phyloP scores from a whole-genome alignment of 2,329 filamentous ascomycete genomes.

The Hypomyces perniciosus region DNA sequence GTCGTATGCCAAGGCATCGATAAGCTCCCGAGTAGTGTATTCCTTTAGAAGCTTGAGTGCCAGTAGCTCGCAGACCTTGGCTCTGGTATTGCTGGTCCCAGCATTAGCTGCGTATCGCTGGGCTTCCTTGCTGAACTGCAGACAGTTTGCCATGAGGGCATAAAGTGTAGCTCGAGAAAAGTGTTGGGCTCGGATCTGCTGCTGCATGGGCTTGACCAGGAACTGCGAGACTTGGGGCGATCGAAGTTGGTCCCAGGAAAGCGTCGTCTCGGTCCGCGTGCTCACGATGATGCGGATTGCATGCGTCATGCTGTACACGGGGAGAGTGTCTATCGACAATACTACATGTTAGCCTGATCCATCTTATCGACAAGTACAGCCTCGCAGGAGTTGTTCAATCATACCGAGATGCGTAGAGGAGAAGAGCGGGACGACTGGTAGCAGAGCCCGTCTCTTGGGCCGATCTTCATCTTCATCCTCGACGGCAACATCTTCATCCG shows the following conservation, averaged over 20 bases:
- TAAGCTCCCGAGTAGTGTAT: slow-evolving; percentile 81
- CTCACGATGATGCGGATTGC: slow-evolving; percentile 80
- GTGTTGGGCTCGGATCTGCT: slow-evolving; percentile 75
- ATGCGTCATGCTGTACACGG: slow-evolving; percentile 86
- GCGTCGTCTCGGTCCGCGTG: slow-evolving; percentile 80
- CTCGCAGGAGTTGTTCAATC: background rate
- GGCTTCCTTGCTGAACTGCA: slow-evolving; percentile 87
- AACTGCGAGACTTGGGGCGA: slow-evolving; percentile 97
- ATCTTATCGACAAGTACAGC: too few species aligned
- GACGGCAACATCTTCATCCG: slow-evolving; percentile 45
- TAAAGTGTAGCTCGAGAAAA: slow-evolving; percentile 84
- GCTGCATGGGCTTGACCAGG: slow-evolving; percentile 89
- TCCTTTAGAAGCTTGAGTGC: slow-evolving; percentile 87
- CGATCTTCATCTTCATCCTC: slow-evolving; percentile 38
- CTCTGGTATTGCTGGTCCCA: slow-evolving; percentile 75
- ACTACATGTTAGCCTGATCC: background rate
- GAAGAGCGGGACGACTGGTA: slow-evolving; percentile 65
- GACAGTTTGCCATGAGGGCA: slow-evolving; percentile 84
- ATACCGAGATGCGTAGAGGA: slow-evolving; percentile 71
- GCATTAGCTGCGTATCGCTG: slow-evolving; percentile 77
- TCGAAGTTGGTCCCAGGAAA: slow-evolving; percentile 90
- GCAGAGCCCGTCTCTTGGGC: slow-evolving; percentile 18
- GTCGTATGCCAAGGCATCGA: slow-evolving; percentile 91
- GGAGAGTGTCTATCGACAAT: slow-evolving; percentile 61
- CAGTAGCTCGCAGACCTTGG: slow-evolving; percentile 83